Evolutionary conservation across 139 green algal species (phyloP).

Genomic region (Desmodesmus armatus): DNA sequence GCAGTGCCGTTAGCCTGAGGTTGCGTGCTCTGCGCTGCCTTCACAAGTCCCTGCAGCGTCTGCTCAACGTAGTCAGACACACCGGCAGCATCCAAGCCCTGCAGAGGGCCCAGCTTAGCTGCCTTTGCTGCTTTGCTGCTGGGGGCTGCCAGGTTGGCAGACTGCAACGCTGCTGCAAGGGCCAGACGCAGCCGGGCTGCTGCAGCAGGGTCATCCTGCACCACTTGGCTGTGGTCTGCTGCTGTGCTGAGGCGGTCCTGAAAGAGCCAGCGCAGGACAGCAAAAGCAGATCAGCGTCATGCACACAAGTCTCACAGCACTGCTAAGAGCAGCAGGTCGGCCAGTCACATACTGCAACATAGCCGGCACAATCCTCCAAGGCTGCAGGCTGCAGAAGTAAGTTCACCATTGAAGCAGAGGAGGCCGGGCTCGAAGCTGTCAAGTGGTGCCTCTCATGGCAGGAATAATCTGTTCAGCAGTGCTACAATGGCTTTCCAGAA

Average conservation of each 20-base stretch:
- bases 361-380: no score
- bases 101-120: background rate
- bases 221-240: conserved; percentile 17
- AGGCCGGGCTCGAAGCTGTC: no score
- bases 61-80: conserved; percentile 49
- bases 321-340: no score
- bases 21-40: background rate
- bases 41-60: conserved; percentile 57
- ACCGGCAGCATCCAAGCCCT: conserved; percentile 59
- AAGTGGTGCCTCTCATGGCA: no score
- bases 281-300: background rate
- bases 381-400: no score
- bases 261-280: no score
- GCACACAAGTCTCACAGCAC: no score
- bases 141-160: background rate
- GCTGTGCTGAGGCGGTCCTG: conserved; percentile 44
- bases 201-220: background rate
- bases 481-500: background rate
- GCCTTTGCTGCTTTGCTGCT: background rate
- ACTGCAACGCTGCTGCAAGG: conserved; percentile 47
- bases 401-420: no score
- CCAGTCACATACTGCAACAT: no score
- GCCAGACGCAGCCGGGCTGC: conserved; percentile 34
- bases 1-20: background rate
- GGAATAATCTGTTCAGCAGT: no score